Percentiles rank a stretch among this genome's conserved stretches.
phyloP scores from a whole-genome alignment of 2,329 filamentous ascomycete species.

The Huntiella decipiens region DNA sequence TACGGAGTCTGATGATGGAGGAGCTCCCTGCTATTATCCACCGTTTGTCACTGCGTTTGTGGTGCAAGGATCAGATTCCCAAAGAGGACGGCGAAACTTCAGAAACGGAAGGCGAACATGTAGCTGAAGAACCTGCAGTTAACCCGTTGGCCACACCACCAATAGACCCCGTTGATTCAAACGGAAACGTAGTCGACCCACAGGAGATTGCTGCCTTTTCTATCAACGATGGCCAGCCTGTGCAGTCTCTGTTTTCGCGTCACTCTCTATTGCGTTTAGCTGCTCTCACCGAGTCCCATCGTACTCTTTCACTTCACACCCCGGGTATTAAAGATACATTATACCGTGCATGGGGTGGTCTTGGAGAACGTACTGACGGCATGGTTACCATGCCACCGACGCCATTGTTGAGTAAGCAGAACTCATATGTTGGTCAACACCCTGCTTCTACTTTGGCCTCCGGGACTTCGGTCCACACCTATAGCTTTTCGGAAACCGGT shows the following conservation, averaged over 20 bases:
- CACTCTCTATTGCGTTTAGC: slow-evolving; percentile 78
- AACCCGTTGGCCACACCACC: slow-evolving; percentile 71
- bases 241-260: slow-evolving; percentile 81
- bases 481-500: slow-evolving; percentile 51
- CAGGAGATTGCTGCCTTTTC: slow-evolving; percentile 58
- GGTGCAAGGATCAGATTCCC: slow-evolving; percentile 69
- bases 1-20: slow-evolving; percentile 92
- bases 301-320: slow-evolving; percentile 79
- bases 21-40: slow-evolving; percentile 94
- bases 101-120: slow-evolving; percentile 25
- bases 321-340: slow-evolving; percentile 79
- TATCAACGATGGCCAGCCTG: slow-evolving; percentile 59
- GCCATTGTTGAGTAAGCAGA: slow-evolving; percentile 39
- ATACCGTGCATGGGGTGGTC: slow-evolving; percentile 79
- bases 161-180: slow-evolving; percentile 61
- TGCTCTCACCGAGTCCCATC: slow-evolving; percentile 68
- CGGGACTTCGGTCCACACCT: slow-evolving; percentile 16
- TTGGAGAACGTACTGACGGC: slow-evolving; percentile 48
- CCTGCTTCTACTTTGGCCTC: not conserved
- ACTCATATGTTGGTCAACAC: slow-evolving; percentile 28
- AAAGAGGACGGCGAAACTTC: slow-evolving; percentile 30
- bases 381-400: slow-evolving; percentile 19
- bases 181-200: slow-evolving; percentile 58
- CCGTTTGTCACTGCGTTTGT: slow-evolving; percentile 67
- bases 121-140: slow-evolving; percentile 34